Evolutionary conservation across 371 early-diverging fungal species (phyloP).

Genomic region (Haplosporangium sp.): DNA sequence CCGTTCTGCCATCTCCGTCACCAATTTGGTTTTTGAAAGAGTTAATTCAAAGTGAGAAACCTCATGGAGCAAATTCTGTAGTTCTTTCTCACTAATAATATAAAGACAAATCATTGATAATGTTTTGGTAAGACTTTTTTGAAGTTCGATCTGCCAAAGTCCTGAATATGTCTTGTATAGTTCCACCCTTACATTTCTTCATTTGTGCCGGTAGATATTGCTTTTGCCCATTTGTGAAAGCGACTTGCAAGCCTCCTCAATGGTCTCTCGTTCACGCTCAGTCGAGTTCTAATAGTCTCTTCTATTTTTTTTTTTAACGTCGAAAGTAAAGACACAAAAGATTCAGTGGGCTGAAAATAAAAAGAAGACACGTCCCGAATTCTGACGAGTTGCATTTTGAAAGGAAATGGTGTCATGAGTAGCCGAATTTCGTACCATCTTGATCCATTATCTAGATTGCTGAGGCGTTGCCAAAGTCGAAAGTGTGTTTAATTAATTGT

Average conservation of each 20-base stretch:
- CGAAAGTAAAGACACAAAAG: background rate
- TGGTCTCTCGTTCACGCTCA: slow-evolving; percentile 50
- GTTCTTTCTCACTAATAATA: slow-evolving; percentile 24
- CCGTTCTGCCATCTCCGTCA: slow-evolving; percentile 47
- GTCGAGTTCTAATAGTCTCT: slow-evolving; percentile 35
- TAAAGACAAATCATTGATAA: background rate
- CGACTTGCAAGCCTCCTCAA: slow-evolving; percentile 26
- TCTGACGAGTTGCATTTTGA: background rate
- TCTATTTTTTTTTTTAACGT: slow-evolving; percentile 8
- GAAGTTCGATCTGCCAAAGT: too few relatives aligned
- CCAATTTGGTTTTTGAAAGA: slow-evolving; percentile 38
- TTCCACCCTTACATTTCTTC: slow-evolving; percentile 29
- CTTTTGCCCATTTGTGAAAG: slow-evolving; percentile 35
- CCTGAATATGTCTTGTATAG: background rate
- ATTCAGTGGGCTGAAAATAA: background rate
- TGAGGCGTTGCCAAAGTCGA: background rate
- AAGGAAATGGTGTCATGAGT: background rate
- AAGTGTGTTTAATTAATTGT: background rate
- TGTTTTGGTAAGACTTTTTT: background rate
- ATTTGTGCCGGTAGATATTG: slow-evolving; percentile 14
- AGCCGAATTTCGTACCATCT: background rate
- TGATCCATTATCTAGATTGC: slow-evolving; percentile 2
- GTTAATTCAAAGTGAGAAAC: slow-evolving; percentile 39
- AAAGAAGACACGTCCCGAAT: background rate
- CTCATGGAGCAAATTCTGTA: slow-evolving; percentile 32